Conservation (phyloP, 768 basidiomycete genomes). For the Leccinum olivaceopallidum region DNA sequence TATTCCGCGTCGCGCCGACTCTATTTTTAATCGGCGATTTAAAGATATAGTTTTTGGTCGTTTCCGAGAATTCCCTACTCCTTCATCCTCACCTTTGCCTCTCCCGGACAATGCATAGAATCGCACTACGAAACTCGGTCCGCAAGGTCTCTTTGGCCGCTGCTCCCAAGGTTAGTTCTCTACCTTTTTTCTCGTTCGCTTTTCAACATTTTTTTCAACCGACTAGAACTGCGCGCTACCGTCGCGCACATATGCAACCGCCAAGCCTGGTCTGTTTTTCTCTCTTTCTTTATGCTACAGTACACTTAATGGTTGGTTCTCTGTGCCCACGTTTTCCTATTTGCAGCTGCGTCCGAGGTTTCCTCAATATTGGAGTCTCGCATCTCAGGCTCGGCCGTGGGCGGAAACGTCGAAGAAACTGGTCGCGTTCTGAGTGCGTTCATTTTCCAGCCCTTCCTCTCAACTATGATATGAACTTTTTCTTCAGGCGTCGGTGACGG, state of each 20-base stretch:
- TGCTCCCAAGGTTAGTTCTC: constrained; percentile 54
- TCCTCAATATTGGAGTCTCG: constrained; percentile 99
- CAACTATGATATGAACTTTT: constrained; percentile 7
- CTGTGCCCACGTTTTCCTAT: constrained; percentile 12
- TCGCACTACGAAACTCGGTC: constrained; percentile 82
- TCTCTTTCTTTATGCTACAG: not conserved
- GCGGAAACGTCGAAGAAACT: constrained; percentile 97
- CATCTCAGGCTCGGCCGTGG: constrained; percentile 88
- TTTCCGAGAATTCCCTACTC: constrained; percentile 39
- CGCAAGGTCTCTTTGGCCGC: constrained; percentile 75
- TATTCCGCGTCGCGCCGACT: constrained; percentile 9
- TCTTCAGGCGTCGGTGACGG: constrained; percentile 94
- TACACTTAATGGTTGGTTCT: constrained; percentile 9
- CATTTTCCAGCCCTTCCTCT: not conserved
- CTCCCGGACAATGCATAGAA: constrained; percentile 70
- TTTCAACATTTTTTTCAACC: constrained; percentile 8
- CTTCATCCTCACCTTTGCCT: constrained; percentile 45
- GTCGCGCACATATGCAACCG: constrained; percentile 92
- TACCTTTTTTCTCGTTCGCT: constrained; percentile 13
- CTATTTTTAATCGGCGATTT: constrained; percentile 31
- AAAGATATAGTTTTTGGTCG: constrained; percentile 34
- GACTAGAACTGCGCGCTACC: constrained; percentile 46
- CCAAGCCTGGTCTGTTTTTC: constrained; percentile 83
- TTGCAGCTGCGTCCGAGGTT: constrained; percentile 94
- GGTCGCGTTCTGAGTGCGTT: constrained; percentile 95